A percentile compares a stretch with the other conserved stretches of the same genome.
Conservation (phyloP, 495 filamentous ascomycete species). For the Thermothielavioides terrestris region DNA sequence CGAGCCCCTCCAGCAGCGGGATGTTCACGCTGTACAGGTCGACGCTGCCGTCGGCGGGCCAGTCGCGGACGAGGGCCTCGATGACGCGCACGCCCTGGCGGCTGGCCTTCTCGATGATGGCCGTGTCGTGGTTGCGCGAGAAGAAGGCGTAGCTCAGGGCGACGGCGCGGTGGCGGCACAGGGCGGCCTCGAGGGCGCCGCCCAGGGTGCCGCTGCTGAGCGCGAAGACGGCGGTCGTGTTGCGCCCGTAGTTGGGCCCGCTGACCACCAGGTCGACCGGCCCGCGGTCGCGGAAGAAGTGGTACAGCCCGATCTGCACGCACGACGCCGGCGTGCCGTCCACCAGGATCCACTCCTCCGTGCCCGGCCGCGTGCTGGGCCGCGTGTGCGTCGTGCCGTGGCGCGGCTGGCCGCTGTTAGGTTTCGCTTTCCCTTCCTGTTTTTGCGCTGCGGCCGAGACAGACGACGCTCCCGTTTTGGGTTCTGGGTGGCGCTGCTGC, state of each 20-base stretch:
- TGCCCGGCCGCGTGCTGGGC: conserved; percentile 43
- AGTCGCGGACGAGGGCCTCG: conserved; percentile 66
- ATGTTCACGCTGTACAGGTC: conserved; percentile 87
- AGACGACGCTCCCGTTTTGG: not conserved
- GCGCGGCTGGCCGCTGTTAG: conserved; percentile 29
- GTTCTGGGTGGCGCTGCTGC: conserved; percentile 1
- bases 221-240: conserved; percentile 87
- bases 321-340: conserved; percentile 82
- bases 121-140: conserved; percentile 66
- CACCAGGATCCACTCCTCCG: conserved; percentile 89
- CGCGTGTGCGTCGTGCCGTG: conserved; percentile 55
- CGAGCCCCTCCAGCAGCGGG: conserved; percentile 62
- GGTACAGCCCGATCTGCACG: conserved; percentile 80
- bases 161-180: conserved; percentile 66
- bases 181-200: conserved; percentile 85
- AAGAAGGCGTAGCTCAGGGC: conserved; percentile 86
- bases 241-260: conserved; percentile 92
- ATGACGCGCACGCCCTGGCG: conserved; percentile 62
- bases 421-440: not conserved
- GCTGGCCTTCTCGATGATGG: conserved; percentile 66
- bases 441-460: not conserved
- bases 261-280: conserved; percentile 78
- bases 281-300: conserved; percentile 72
- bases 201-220: conserved; percentile 84
- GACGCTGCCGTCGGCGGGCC: conserved; percentile 53